Conservation (phyloP, 1,139 yeast species). For the Arxiozyma slooffiae region DNA sequence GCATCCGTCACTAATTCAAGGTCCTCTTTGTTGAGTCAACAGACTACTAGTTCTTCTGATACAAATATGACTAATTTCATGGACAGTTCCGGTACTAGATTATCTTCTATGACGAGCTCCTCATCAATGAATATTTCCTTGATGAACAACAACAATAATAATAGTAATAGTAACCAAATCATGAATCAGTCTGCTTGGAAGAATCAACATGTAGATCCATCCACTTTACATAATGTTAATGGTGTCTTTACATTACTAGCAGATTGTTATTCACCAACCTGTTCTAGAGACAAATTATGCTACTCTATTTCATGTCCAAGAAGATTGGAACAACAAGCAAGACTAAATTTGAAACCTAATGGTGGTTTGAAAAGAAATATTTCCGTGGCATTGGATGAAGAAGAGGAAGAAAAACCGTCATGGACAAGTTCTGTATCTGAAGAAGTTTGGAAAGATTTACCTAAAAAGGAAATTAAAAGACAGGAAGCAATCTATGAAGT, state of each 20-base stretch:
- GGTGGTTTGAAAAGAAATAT: conserved; percentile 82
- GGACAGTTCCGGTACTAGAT: neutral
- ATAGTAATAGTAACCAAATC: neutral
- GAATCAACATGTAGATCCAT: conserved; percentile 11
- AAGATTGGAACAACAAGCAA: conserved; percentile 88
- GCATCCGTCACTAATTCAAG: conserved; percentile 1
- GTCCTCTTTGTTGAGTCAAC: conserved; percentile 4
- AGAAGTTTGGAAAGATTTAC: conserved; percentile 65
- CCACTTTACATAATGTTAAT: conserved; percentile 41
- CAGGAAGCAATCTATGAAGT: conserved; percentile 94
- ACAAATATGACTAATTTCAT: neutral
- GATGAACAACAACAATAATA: neutral
- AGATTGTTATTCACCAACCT: conserved; percentile 94
- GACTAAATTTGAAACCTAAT: conserved; percentile 78
- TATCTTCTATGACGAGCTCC: conserved; percentile 2
- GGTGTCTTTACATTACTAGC: conserved; percentile 90
- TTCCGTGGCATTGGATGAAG: conserved; percentile 62
- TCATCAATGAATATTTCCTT: neutral
- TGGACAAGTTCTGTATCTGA: conserved; percentile 94
- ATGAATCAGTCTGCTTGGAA: neutral
- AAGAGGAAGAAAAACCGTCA: conserved; percentile 74
- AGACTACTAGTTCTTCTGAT: conserved; percentile 3
- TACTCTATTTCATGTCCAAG: conserved; percentile 97
- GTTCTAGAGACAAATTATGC: conserved; percentile 79
- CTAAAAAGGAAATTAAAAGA: conserved; percentile 79